Conservation (phyloP, 805 yeast species). For the Jamesozyma piceae region DNA sequence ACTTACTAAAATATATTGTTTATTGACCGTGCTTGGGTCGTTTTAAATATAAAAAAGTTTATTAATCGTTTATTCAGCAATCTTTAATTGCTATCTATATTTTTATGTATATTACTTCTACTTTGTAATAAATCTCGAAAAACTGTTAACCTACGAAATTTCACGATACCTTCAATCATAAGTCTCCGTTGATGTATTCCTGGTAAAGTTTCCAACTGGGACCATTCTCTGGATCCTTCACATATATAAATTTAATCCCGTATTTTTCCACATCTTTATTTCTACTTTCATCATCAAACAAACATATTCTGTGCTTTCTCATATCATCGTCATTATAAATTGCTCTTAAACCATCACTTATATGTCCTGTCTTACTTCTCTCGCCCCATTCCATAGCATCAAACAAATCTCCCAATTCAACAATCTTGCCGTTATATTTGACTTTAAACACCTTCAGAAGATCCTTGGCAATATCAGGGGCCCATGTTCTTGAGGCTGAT, state of each 20-base stretch:
- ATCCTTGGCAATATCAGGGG: conserved; percentile 67
- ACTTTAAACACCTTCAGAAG: conserved; percentile 47
- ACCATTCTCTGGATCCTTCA: conserved; percentile 48
- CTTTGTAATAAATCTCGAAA: too few species aligned
- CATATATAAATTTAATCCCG: conserved; percentile 62
- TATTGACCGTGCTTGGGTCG: too few species aligned
- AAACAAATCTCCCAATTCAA: conserved; percentile 33
- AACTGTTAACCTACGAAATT: too few species aligned
- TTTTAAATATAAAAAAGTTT: too few species aligned
- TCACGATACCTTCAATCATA: too few species aligned
- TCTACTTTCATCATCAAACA: conserved; percentile 74
- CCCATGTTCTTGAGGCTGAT: conserved; percentile 71
- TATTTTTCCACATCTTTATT: conserved; percentile 65
- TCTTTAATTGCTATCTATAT: too few species aligned
- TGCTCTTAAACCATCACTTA: conserved; percentile 46
- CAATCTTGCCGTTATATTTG: conserved; percentile 31
- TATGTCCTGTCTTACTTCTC: conserved; percentile 46
- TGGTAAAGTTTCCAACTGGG: conserved; percentile 48
- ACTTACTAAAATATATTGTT: too few species aligned
- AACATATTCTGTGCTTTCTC: conserved; percentile 32
- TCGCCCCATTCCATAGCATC: conserved; percentile 63
- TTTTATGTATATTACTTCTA: too few species aligned
- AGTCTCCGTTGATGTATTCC: conserved; percentile 22
- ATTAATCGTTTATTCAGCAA: too few species aligned
- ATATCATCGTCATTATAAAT: conserved; percentile 44